These are phyloP conservation scores for Geranomyces variabilis DNA, from an alignment of 192 early-diverging fungal genomes.

Conservation along the genomic window DNA sequence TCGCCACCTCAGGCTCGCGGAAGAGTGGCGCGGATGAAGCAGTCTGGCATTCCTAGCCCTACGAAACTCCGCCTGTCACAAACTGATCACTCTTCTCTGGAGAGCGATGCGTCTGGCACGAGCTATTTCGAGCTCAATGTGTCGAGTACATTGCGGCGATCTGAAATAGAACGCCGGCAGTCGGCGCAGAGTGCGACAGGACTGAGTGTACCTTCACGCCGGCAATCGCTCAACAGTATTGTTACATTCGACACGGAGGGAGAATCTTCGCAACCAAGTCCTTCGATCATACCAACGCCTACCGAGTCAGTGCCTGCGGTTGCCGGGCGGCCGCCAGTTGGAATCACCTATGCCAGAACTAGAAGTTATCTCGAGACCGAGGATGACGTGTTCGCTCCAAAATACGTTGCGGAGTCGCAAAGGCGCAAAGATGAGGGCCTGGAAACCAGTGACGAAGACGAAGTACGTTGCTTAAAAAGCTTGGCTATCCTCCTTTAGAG, in stretches of 20 bases:
- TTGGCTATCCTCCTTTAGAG: no score
- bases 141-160: not conserved
- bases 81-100: not conserved
- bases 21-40: constrained; percentile 8
- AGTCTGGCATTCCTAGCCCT: not conserved
- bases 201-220: not conserved
- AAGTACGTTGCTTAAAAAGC: constrained; percentile 16
- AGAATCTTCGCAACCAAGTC: not conserved
- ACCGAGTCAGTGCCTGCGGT: not conserved
- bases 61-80: not conserved
- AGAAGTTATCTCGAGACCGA: constrained; percentile 26
- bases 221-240: not conserved
- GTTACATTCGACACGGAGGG: no score
- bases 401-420: constrained; percentile 29
- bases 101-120: not conserved
- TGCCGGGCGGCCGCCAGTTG: not conserved
- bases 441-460: constrained; percentile 38
- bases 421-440: constrained; percentile 32
- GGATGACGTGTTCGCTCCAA: constrained; percentile 22
- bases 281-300: not conserved
- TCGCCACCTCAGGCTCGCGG: not conserved
- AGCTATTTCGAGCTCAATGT: not conserved
- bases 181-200: not conserved
- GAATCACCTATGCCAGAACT: constrained; percentile 32
- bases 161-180: not conserved